Evolutionary conservation across 345 rosid genomes (phyloP).

Genomic region (Pugionium dolabratum): DNA sequence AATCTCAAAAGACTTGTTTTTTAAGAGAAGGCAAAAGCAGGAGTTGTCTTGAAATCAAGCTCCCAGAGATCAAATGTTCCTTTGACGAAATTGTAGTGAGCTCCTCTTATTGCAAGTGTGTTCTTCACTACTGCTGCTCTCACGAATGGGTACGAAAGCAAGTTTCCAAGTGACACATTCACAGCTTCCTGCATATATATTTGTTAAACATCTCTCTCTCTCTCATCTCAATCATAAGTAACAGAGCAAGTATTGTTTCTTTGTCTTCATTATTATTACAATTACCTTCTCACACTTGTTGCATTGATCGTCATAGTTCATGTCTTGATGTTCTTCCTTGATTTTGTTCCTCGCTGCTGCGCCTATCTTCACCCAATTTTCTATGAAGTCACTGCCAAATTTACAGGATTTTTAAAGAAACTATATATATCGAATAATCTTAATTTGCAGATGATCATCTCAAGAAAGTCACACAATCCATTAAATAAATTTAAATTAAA

Average conservation of each 20-base stretch:
- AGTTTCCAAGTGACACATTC: slow-evolving; percentile 75
- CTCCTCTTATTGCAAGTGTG: slow-evolving; percentile 58
- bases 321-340: slow-evolving; percentile 43
- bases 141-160: slow-evolving; percentile 78
- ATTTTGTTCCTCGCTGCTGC: slow-evolving; percentile 71
- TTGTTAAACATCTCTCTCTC: background rate
- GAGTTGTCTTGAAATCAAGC: slow-evolving; percentile 55
- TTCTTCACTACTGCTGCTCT: slow-evolving; percentile 62
- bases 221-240: background rate
- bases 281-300: slow-evolving; percentile 75
- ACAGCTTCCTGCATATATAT: slow-evolving; percentile 62
- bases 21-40: slow-evolving; percentile 41
- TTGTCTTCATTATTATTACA: background rate
- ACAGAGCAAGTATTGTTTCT: background rate
- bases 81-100: slow-evolving; percentile 71
- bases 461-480: background rate
- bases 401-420: background rate
- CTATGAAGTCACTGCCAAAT: slow-evolving; percentile 80
- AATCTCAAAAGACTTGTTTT: slow-evolving; percentile 25
- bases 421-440: background rate
- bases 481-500: background rate
- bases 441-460: background rate
- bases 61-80: slow-evolving; percentile 79
- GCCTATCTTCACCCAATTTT: slow-evolving; percentile 83
- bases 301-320: slow-evolving; percentile 54